Evolutionary conservation across 2,329 filamentous ascomycete genomes (phyloP).

Genomic region (Monosporascus sp.): DNA sequence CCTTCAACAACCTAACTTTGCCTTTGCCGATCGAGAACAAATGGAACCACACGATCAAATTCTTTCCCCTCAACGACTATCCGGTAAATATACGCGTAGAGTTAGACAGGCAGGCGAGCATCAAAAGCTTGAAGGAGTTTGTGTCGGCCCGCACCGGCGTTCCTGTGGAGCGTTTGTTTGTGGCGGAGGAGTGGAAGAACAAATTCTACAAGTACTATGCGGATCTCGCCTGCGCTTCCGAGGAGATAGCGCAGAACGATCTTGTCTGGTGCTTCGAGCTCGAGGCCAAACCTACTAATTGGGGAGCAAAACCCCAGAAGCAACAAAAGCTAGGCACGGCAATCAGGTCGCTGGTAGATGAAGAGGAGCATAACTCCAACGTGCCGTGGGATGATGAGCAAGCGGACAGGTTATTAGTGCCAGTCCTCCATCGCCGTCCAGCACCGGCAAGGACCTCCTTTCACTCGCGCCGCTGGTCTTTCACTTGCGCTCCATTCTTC

Average conservation of each 20-base stretch:
- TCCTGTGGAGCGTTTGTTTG: slow-evolving; percentile 62
- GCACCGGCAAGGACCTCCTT: slow-evolving; percentile 21
- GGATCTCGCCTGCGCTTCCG: slow-evolving; percentile 60
- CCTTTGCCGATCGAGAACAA: slow-evolving; percentile 83
- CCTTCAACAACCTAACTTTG: slow-evolving; percentile 89
- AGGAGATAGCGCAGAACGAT: slow-evolving; percentile 64
- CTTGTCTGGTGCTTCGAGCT: slow-evolving; percentile 70
- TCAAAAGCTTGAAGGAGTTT: slow-evolving; percentile 64
- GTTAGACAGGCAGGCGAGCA: slow-evolving; percentile 67
- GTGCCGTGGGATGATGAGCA: slow-evolving; percentile 52
- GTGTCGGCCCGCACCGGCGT: slow-evolving; percentile 64
- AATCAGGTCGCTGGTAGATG: slow-evolving; percentile 43
- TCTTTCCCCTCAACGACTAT: slow-evolving; percentile 66
- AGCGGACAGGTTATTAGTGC: slow-evolving; percentile 63
- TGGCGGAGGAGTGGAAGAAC: slow-evolving; percentile 73
- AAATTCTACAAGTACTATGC: slow-evolving; percentile 86
- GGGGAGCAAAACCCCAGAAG: slow-evolving; percentile 43
- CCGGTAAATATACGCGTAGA: slow-evolving; percentile 74
- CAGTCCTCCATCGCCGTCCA: slow-evolving; percentile 58
- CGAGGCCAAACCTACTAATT: slow-evolving; percentile 73
- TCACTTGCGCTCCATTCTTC: slow-evolving; percentile 51
- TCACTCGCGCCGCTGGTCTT: slow-evolving; percentile 29
- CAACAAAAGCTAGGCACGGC: slow-evolving; percentile 32
- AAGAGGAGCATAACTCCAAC: slow-evolving; percentile 27
- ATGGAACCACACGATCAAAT: slow-evolving; percentile 70